Conservation (phyloP, 352 stramenopile genomes). For the Thalassiosira mediterranea region DNA sequence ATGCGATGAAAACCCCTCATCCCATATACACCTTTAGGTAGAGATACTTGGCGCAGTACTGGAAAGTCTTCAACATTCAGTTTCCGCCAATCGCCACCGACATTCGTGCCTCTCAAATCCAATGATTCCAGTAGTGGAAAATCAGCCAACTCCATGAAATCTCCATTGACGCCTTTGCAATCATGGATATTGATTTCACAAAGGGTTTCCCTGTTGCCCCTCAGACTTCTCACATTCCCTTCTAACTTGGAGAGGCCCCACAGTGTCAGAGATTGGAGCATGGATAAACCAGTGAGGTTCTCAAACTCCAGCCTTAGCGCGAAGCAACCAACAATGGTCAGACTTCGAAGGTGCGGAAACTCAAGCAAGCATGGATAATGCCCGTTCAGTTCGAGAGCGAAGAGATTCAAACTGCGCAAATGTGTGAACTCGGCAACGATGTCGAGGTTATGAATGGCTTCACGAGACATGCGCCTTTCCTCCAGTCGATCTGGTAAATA, state of each 20-base stretch:
- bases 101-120: not conserved
- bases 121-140: slow-evolving; percentile 22
- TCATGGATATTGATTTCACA: not conserved
- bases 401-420: not conserved
- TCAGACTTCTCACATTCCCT: slow-evolving; percentile 11
- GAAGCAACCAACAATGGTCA: slow-evolving; percentile 4
- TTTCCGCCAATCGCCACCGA: slow-evolving; percentile 16
- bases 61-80: slow-evolving; percentile 8
- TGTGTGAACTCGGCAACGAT: slow-evolving; percentile 7
- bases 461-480: not conserved
- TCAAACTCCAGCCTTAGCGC: not conserved
- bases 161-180: slow-evolving; percentile 2
- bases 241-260: not conserved
- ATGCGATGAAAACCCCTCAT: not conserved
- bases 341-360: slow-evolving; percentile 18
- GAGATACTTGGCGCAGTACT: not conserved
- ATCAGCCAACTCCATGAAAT: slow-evolving; percentile 27
- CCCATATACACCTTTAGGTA: slow-evolving; percentile 4
- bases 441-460: not conserved
- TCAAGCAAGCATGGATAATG: slow-evolving; percentile 26
- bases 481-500: not conserved
- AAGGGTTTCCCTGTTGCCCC: slow-evolving; percentile 12
- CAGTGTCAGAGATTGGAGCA: slow-evolving; percentile 2
- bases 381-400: slow-evolving; percentile 12
- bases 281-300: not conserved